These are phyloP conservation scores for Suillus luteus DNA, from an alignment of 768 basidiomycete species.

Conservation along the genomic window DNA sequence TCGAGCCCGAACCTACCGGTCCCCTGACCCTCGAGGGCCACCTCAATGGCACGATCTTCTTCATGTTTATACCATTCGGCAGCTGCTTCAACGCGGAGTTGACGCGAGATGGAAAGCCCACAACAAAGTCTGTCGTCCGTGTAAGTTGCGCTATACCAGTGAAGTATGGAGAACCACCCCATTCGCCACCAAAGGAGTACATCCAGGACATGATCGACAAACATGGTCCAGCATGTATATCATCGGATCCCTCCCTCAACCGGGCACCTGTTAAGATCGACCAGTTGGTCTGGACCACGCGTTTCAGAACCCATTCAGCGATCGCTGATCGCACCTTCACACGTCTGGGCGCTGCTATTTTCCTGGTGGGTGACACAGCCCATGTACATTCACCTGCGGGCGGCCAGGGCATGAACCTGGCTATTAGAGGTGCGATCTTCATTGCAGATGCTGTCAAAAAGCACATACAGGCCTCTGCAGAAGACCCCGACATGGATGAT, in stretches of 20 bases:
- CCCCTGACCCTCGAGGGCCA: constrained; percentile 16
- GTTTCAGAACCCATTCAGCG: constrained; percentile 44
- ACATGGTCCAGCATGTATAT: not conserved
- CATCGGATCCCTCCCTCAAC: constrained; percentile 7
- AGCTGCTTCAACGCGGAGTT: not conserved
- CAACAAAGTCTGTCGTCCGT: constrained; percentile 32
- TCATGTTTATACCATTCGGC: constrained; percentile 38
- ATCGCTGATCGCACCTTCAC: constrained; percentile 40
- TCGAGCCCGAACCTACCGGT: constrained; percentile 31
- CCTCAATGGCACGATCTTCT: constrained; percentile 27
- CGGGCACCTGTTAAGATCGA: constrained; percentile 34
- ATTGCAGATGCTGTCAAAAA: constrained; percentile 44
- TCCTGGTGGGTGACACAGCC: constrained; percentile 44
- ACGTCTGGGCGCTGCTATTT: constrained; percentile 21
- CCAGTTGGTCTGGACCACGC: constrained; percentile 41
- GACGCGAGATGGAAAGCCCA: not conserved
- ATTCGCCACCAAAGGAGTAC: constrained; percentile 11
- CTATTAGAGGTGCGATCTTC: constrained; percentile 52
- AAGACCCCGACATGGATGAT: constrained; percentile 25
- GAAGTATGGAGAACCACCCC: constrained; percentile 32
- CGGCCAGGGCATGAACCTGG: constrained; percentile 62
- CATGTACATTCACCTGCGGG: constrained; percentile 58
- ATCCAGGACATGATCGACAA: constrained; percentile 6
- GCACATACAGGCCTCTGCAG: constrained; percentile 30
- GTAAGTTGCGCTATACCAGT: constrained; percentile 39